phyloP scores from a whole-genome alignment of 345 rosid species.

The Eutrema yunnanense region DNA sequence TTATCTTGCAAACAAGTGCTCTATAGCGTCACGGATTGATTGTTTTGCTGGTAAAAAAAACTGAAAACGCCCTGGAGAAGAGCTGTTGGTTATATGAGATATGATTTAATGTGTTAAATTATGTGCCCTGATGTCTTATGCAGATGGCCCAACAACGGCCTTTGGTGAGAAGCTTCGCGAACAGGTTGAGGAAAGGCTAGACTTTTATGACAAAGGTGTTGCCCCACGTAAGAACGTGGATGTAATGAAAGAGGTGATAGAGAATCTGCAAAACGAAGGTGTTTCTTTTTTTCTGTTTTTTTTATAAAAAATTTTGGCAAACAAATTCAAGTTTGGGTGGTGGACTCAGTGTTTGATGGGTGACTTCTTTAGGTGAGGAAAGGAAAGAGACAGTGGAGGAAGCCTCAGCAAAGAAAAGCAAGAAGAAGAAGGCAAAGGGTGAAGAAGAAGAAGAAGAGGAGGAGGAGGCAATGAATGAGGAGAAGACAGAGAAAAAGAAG shows the following conservation, averaged over 20 bases:
- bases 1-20: slow-evolving; percentile 94
- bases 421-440: slow-evolving; percentile 27
- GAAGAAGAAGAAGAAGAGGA: slow-evolving; percentile 14
- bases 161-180: slow-evolving; percentile 94
- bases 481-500: slow-evolving; percentile 25
- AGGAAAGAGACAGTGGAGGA: slow-evolving; percentile 8
- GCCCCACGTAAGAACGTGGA: slow-evolving; percentile 96
- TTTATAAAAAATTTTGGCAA: neutral
- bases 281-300: neutral
- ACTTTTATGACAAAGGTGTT: slow-evolving; percentile 93
- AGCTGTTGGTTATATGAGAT: neutral
- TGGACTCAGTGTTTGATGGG: neutral
- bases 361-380: slow-evolving; percentile 14
- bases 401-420: slow-evolving; percentile 27
- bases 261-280: slow-evolving; percentile 53
- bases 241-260: slow-evolving; percentile 87
- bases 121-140: neutral
- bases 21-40: slow-evolving; percentile 96
- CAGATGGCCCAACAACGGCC: slow-evolving; percentile 54
- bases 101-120: neutral
- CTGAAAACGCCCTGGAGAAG: neutral
- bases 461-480: slow-evolving; percentile 10
- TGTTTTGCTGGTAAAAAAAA: slow-evolving; percentile 72
- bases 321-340: neutral
- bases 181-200: slow-evolving; percentile 94